Conservation (phyloP, 257 asterid species). For the Solanum chilense region DNA sequence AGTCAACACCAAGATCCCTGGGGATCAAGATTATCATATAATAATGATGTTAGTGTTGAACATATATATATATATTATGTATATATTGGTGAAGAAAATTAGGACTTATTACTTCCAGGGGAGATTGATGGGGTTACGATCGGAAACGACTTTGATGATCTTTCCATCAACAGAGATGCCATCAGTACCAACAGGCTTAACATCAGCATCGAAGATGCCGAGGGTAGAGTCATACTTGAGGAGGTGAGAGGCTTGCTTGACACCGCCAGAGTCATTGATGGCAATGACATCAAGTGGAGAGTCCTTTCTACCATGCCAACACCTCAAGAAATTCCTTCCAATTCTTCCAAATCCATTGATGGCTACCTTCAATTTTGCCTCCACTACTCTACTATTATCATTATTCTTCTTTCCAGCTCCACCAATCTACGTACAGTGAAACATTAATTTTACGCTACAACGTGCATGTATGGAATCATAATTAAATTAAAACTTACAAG, state of each 20-base stretch:
- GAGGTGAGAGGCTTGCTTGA: not conserved
- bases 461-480: no score
- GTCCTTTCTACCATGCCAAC: not conserved
- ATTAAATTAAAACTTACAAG: constrained; percentile 30
- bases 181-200: not conserved
- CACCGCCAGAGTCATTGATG: not conserved
- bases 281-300: not conserved
- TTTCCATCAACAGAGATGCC: not conserved
- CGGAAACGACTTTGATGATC: not conserved
- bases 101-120: not conserved
- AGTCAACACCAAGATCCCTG: not conserved
- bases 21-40: no score
- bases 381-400: not conserved
- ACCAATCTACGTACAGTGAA: not conserved
- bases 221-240: not conserved
- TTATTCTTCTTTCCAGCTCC: not conserved
- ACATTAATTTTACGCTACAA: no score
- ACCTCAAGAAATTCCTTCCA: not conserved
- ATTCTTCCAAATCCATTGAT: not conserved
- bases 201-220: not conserved
- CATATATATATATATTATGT: not conserved
- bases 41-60: not conserved
- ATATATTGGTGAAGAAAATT: not conserved
- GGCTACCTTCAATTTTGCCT: not conserved
- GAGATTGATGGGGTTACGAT: not conserved